Conservation (phyloP, 1,284 basidiomycete species). For the Sanghuangporus baumii region DNA sequence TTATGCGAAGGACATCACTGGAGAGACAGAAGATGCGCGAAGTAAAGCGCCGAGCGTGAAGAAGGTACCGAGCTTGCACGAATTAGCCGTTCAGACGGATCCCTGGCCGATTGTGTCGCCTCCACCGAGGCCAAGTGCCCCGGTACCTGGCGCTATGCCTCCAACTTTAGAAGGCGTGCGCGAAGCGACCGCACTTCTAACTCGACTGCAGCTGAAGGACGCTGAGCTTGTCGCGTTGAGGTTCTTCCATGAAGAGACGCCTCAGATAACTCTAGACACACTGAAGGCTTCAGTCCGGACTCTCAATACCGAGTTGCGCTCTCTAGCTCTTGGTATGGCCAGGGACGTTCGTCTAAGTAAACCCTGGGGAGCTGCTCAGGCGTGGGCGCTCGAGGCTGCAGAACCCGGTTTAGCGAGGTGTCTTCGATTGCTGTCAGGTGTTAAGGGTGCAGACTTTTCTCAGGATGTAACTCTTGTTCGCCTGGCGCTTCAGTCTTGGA, state of each 20-base stretch:
- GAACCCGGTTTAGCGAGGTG: slow-evolving; percentile 29
- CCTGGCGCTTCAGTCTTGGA: slow-evolving; percentile 36
- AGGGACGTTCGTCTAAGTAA: slow-evolving; percentile 2
- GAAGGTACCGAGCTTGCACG: neutral
- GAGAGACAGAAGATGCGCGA: neutral
- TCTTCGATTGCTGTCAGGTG: slow-evolving; percentile 28
- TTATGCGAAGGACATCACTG: neutral
- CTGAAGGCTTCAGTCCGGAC: slow-evolving; percentile 1
- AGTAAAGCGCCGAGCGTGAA: neutral
- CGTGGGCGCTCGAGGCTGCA: slow-evolving; percentile 16
- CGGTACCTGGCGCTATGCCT: slow-evolving; percentile 1
- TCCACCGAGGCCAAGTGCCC: neutral
- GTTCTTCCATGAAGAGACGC: slow-evolving; percentile 10
- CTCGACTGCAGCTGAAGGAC: slow-evolving; percentile 13
- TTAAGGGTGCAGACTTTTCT: slow-evolving; percentile 28
- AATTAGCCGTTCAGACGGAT: slow-evolving; percentile 3
- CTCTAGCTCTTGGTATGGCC: slow-evolving; percentile 7
- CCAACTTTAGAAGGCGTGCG: neutral
- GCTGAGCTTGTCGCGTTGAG: slow-evolving; percentile 12
- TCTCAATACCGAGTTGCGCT: slow-evolving; percentile 14
- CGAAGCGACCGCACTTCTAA: neutral
- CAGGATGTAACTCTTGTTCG: slow-evolving; percentile 34
- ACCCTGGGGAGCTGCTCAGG: slow-evolving; percentile 15
- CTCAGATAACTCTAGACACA: slow-evolving; percentile 7
- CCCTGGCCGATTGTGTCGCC: neutral